Conservation (phyloP, 192 early-diverging fungal species). For the Spizellomyces punctatus region DNA sequence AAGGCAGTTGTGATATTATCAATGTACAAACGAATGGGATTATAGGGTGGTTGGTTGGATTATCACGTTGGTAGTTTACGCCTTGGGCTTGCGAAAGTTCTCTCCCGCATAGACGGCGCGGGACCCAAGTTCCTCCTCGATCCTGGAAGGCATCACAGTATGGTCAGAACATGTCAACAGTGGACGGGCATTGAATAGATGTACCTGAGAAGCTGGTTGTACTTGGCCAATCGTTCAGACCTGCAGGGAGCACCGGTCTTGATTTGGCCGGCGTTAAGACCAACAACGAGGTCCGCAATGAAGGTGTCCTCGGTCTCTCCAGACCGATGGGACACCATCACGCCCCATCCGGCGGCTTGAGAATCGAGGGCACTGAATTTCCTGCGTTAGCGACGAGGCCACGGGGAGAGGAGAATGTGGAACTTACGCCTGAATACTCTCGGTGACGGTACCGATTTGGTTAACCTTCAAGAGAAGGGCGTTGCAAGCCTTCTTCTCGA, state of each 20-base stretch:
- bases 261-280: constrained; percentile 89
- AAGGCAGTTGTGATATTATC: too few species aligned
- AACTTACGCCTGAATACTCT: constrained; percentile 77
- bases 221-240: constrained; percentile 96
- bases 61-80: background rate
- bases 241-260: constrained; percentile 99
- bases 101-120: constrained; percentile 92
- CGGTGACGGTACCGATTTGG: constrained; percentile 97
- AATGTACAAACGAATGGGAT: too few species aligned
- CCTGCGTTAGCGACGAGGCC: too few species aligned
- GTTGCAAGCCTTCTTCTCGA: constrained; percentile 94
- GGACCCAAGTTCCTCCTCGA: constrained; percentile 95
- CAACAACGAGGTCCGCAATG: constrained; percentile 97
- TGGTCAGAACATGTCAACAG: background rate
- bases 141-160: constrained; percentile 44
- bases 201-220: constrained; percentile 91
- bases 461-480: constrained; percentile 97
- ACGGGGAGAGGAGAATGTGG: background rate
- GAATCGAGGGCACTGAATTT: constrained; percentile 56
- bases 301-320: constrained; percentile 98
- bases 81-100: constrained; percentile 65
- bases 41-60: too few species aligned
- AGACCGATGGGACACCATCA: constrained; percentile 99
- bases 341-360: constrained; percentile 92
- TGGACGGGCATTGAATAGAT: background rate